Conservation (phyloP, 2,329 filamentous ascomycete genomes). For the Aureobasidium sp. region DNA sequence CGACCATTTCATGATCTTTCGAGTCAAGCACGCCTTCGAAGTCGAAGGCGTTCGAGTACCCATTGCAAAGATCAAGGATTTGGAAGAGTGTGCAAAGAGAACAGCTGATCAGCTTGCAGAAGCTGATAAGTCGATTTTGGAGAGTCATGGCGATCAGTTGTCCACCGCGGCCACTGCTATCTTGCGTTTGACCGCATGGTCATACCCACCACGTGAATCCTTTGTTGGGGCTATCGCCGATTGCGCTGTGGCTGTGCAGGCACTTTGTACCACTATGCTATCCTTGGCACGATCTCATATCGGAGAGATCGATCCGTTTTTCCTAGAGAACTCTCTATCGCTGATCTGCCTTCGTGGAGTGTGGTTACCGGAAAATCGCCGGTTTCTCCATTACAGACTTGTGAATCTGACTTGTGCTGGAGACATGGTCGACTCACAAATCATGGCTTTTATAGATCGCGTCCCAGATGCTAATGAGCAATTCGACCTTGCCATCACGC, state of each 20-base stretch:
- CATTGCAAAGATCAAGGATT: background rate
- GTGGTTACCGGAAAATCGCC: background rate
- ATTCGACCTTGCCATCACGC: background rate
- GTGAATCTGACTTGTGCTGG: background rate
- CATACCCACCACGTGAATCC: too few relatives aligned
- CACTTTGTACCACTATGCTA: background rate
- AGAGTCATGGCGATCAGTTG: too few relatives aligned
- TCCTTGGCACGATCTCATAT: background rate
- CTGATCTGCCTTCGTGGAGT: background rate
- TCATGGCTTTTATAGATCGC: background rate
- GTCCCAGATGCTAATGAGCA: background rate
- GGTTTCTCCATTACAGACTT: background rate
- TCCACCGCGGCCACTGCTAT: too few relatives aligned
- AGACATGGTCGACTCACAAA: background rate
- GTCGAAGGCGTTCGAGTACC: background rate
- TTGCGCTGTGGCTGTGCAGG: background rate
- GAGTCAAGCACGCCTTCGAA: background rate
- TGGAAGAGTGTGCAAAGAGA: background rate
- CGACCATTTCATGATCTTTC: background rate
- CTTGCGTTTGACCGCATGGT: too few relatives aligned
- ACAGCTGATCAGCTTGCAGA: too few relatives aligned
- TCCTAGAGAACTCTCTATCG: background rate
- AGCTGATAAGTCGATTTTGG: too few relatives aligned
- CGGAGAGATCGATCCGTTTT: background rate
- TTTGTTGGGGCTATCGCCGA: too few relatives aligned